Evolutionary conservation across 768 basidiomycete genomes (phyloP), one percentile per base, ranked within the genome.

Genomic region (Leccinum arenicola): DNA sequence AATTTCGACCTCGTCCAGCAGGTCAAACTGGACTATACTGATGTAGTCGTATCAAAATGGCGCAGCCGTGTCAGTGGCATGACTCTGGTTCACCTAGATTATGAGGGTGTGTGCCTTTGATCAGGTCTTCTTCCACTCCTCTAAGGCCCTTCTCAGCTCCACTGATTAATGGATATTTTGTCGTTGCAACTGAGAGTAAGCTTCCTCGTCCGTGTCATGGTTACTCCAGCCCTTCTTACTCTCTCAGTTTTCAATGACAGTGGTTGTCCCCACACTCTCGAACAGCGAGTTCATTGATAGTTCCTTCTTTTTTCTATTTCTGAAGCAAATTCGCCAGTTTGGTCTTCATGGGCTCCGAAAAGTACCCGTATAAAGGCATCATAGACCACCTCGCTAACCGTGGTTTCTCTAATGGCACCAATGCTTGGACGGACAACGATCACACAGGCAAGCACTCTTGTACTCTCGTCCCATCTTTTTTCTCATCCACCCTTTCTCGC

Each of bases 371-470:
- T 80, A 98, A 98, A 72, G 96, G 95, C 21, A 87, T 98, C 54
- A 84, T 99, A 56, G 96, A 98, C 75, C 87, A 91, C 57, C 80
- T 99, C 21, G 97, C 97, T 3, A 98, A 98, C 72, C 85, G 95
- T 56, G 93, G 93, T 19, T 94, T 95, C 70, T 90, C 93, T 7
- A 85, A 91, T 61, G 93, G 92, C 35, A 93, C 89, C 9, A 97
- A 98, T 72, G 96, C 96, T 1, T 99, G 96, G 97, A 98, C 97
- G 3, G 96, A 91, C 68, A 95, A 84, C 48, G 93, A 94, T 68
- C 88, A 97, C 68, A 97, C 95, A 50, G 72, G 72, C 47, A 50
- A 63, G 57, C 19, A 10, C 21, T 4, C 4, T 27, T n/a, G 3
- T 49, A 15, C 15, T n/a, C 15, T 7, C 3, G 12, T 31, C 43